A percentile compares a stretch with the other conserved stretches of the same genome.
These are phyloP conservation scores for Artemisia annua DNA, from an alignment of 129 eudicot genomes.

Conservation along the genomic window DNA sequence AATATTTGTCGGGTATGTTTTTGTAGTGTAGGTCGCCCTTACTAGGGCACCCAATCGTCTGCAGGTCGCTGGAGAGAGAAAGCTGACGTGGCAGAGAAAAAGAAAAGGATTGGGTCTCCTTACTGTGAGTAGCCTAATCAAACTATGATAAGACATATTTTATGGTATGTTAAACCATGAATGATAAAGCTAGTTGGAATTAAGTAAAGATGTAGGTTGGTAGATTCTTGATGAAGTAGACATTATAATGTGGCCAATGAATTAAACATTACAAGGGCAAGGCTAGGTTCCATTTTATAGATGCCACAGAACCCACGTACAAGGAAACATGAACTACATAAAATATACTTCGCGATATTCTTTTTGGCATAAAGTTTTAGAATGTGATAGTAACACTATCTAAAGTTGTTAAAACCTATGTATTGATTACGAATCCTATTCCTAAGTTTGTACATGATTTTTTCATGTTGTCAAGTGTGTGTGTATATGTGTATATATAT, in stretches of 20 bases:
- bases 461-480: too few species aligned
- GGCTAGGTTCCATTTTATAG: constrained; percentile 16
- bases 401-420: background rate
- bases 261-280: background rate
- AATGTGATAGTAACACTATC: background rate
- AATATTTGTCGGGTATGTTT: too few species aligned
- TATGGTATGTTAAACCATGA: background rate
- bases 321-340: constrained; percentile 6
- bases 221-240: constrained; percentile 9
- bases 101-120: too few species aligned
- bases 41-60: too few species aligned
- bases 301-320: background rate
- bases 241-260: constrained; percentile 15
- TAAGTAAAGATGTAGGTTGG: background rate
- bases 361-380: background rate
- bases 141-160: background rate
- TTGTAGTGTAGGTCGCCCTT: too few species aligned
- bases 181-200: constrained; percentile 1
- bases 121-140: too few species aligned
- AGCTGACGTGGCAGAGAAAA: too few species aligned
- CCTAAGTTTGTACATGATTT: too few species aligned
- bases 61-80: too few species aligned
- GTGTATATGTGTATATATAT: too few species aligned
- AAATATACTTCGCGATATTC: background rate
- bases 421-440: background rate